These are phyloP conservation scores for Trichomonascus vanleenenianus DNA, from an alignment of 805 yeast genomes.

Conservation along the genomic window DNA sequence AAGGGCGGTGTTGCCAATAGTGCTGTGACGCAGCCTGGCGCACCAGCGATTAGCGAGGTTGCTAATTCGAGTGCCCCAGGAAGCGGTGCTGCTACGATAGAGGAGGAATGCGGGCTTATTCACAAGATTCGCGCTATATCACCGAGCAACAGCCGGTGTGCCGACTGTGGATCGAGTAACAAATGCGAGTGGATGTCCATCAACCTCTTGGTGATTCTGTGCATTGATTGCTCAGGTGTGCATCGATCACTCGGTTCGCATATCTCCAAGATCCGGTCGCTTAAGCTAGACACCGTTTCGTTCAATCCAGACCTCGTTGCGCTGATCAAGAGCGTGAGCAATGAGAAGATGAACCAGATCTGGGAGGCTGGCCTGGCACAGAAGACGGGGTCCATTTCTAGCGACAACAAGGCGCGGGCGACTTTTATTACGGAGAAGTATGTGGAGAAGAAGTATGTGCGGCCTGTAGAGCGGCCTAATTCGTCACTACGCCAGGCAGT, in stretches of 20 bases:
- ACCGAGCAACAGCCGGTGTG: conserved; percentile 57
- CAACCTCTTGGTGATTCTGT: conserved; percentile 61
- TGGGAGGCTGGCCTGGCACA: conserved; percentile 42
- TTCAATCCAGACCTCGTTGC: conserved; percentile 52
- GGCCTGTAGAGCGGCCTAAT: conserved; percentile 28
- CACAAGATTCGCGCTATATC: conserved; percentile 21
- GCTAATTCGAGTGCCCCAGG: not conserved
- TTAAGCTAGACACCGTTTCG: conserved; percentile 57
- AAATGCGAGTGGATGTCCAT: conserved; percentile 84
- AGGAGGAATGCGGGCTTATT: conserved; percentile 7
- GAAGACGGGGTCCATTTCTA: conserved; percentile 15
- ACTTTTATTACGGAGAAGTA: conserved; percentile 64
- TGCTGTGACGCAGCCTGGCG: not conserved
- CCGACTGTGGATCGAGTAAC: conserved; percentile 63
- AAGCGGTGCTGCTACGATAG: not conserved
- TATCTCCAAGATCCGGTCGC: conserved; percentile 67
- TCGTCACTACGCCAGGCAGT: conserved; percentile 30
- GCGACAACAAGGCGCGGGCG: conserved; percentile 42
- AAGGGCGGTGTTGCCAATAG: no score
- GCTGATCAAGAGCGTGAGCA: conserved; percentile 50
- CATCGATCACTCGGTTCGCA: conserved; percentile 83
- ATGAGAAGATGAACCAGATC: conserved; percentile 47
- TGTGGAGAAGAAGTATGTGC: conserved; percentile 40
- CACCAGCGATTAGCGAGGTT: not conserved
- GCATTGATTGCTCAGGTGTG: conserved; percentile 82